Evolutionary conservation across 2,329 filamentous ascomycete species (phyloP).

Genomic region (Cladosporium austrohemisphaericum): DNA sequence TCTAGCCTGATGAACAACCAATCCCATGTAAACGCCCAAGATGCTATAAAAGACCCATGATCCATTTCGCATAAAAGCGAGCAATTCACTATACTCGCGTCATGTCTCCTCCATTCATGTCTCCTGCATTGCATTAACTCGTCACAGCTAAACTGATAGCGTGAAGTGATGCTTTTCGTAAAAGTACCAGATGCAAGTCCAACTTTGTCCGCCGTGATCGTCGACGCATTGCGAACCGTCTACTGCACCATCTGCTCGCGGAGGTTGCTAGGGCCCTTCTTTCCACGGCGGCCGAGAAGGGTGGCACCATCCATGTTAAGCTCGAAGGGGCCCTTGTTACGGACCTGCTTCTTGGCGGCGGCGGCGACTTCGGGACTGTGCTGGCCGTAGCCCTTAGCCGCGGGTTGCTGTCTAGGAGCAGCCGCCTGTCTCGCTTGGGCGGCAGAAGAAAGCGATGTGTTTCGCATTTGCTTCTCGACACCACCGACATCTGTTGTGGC

Average conservation of each 20-base stretch:
- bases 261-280: slow-evolving; percentile 47
- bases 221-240: too few relatives aligned
- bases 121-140: too few relatives aligned
- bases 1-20: slow-evolving; percentile 1
- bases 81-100: too few relatives aligned
- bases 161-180: too few relatives aligned
- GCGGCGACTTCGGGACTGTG: slow-evolving; percentile 81
- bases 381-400: slow-evolving; percentile 73
- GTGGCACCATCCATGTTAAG: slow-evolving; percentile 89
- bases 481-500: slow-evolving; percentile 58
- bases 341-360: slow-evolving; percentile 76
- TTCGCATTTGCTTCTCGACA: slow-evolving; percentile 83
- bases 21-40: not conserved
- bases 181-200: too few relatives aligned
- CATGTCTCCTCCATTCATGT: too few relatives aligned
- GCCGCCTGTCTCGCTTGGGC: slow-evolving; percentile 57
- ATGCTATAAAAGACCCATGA: too few relatives aligned
- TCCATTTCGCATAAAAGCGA: not conserved
- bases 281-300: slow-evolving; percentile 68
- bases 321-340: slow-evolving; percentile 80
- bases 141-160: too few relatives aligned
- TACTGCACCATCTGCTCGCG: slow-evolving; percentile 34
- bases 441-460: slow-evolving; percentile 69
- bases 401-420: slow-evolving; percentile 41
- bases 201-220: too few relatives aligned